Percentiles rank a stretch among this genome's conserved stretches.
Evolutionary conservation across 2,329 filamentous ascomycete genomes (phyloP).

Genomic region (Penicillium brevicompactum): DNA sequence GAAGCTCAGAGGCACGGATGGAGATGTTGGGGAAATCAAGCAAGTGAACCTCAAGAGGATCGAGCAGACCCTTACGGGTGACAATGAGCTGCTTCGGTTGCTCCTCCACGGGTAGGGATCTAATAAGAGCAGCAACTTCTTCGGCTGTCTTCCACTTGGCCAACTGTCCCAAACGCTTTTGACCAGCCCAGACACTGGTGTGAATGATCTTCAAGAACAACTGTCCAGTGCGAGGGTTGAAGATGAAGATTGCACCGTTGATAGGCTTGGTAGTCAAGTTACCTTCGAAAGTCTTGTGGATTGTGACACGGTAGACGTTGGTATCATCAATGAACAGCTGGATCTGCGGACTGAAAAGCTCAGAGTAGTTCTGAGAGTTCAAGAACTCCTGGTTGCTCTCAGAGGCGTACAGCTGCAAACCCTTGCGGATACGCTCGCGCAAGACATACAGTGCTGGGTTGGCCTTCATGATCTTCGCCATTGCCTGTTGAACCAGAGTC

Average conservation of each 20-base stretch:
- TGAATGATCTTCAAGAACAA: conserved; percentile 99
- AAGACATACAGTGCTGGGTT: conserved; percentile 96
- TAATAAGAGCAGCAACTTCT: conserved; percentile 96
- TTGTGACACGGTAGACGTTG: conserved; percentile 98
- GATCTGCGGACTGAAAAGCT: conserved; percentile 98
- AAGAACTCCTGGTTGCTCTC: conserved; percentile 99
- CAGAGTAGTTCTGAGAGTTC: conserved; percentile 99
- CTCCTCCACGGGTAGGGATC: conserved; percentile 93
- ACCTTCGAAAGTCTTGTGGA: conserved; percentile 99
- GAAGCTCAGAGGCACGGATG: conserved; percentile 93
- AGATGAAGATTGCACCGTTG: conserved; percentile 99
- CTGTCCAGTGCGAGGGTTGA: conserved; percentile 98
- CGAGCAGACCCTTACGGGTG: conserved; percentile 92
- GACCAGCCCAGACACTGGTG: conserved; percentile 97
- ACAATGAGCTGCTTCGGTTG: conserved; percentile 99
- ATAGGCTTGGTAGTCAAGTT: conserved; percentile 99
- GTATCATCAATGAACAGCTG: conserved; percentile 99
- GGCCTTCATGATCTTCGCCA: conserved; percentile 99
- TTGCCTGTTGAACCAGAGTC: conserved; percentile 92
- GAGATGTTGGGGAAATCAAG: conserved; percentile 99
- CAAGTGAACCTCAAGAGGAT: conserved; percentile 94
- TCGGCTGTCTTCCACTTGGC: conserved; percentile 99
- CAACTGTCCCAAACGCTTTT: conserved; percentile 97
- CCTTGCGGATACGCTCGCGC: conserved; percentile 96
- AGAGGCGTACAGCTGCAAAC: conserved; percentile 94